phyloP scores from a whole-genome alignment of 2,329 filamentous ascomycete genomes.

The Verticillium dahliae region DNA sequence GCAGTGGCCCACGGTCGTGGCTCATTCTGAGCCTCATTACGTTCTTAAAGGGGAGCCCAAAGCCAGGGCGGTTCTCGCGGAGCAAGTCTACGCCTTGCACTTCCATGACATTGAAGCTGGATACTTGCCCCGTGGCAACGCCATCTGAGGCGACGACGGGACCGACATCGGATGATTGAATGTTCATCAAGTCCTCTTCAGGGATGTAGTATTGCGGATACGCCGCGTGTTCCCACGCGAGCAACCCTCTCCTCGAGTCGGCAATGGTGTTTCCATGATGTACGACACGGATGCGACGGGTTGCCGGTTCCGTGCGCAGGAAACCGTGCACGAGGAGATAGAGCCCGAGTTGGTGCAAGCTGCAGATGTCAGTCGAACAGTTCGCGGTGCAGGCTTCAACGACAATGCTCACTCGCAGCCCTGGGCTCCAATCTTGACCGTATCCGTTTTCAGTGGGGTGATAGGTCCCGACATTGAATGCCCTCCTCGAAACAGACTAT shows the following conservation, averaged over 20 bases:
- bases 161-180: background rate
- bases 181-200: background rate
- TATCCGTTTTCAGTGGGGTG: background rate
- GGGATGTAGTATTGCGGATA: conserved; percentile 42
- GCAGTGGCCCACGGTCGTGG: background rate
- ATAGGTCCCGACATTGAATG: no score
- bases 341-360: conserved; percentile 19
- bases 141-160: background rate
- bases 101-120: background rate
- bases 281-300: conserved; percentile 25
- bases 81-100: no score
- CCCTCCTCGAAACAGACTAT: no score
- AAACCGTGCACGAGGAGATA: conserved; percentile 19
- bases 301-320: conserved; percentile 11
- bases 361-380: conserved; percentile 7
- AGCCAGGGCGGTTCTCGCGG: no score
- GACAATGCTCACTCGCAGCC: background rate
- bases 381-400: background rate
- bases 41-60: no score
- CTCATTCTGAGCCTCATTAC: background rate
- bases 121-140: background rate
- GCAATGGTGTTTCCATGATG: conserved; percentile 24
- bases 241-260: conserved; percentile 28
- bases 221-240: conserved; percentile 38
- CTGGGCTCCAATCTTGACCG: background rate